Percentiles rank a stretch among this genome's conserved stretches.
Evolutionary conservation across 2,329 filamentous ascomycete species (phyloP).

Genomic region (Didymella glomerata): DNA sequence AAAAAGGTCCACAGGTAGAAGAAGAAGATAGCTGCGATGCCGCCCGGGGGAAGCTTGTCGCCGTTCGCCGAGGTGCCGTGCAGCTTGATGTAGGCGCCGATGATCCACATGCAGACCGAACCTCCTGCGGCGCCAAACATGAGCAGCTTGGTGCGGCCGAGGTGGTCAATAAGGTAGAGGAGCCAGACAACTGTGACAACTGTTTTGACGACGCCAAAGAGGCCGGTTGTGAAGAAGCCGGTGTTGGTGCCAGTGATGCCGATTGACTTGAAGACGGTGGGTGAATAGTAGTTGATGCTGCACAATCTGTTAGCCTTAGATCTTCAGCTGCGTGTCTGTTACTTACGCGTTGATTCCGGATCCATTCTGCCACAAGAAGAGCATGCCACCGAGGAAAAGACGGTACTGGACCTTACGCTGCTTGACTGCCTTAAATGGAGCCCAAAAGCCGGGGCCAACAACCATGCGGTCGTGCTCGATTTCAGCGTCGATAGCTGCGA

Average conservation of each 20-base stretch:
- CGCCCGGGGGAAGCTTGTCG: slow-evolving; percentile 55
- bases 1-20: slow-evolving; percentile 78
- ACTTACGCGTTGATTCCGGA: slow-evolving; percentile 80
- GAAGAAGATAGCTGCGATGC: slow-evolving; percentile 72
- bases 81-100: slow-evolving; percentile 67
- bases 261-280: slow-evolving; percentile 72
- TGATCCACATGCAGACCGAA: slow-evolving; percentile 71
- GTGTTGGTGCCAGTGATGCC: slow-evolving; percentile 68
- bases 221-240: slow-evolving; percentile 72
- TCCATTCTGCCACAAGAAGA: slow-evolving; percentile 84
- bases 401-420: slow-evolving; percentile 69
- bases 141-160: slow-evolving; percentile 70
- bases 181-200: slow-evolving; percentile 73
- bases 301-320: no score
- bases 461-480: slow-evolving; percentile 69
- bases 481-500: slow-evolving; percentile 74
- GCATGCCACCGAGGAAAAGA: slow-evolving; percentile 74
- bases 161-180: slow-evolving; percentile 71
- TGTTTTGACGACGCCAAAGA: slow-evolving; percentile 81
- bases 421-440: slow-evolving; percentile 50
- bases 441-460: slow-evolving; percentile 77
- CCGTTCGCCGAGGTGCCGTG: slow-evolving; percentile 50
- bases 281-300: slow-evolving; percentile 77
- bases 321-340: no score
- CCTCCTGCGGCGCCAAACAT: slow-evolving; percentile 70